Base-by-base conservation (phyloP, 805 yeast species). In the Candida montana region DNA sequence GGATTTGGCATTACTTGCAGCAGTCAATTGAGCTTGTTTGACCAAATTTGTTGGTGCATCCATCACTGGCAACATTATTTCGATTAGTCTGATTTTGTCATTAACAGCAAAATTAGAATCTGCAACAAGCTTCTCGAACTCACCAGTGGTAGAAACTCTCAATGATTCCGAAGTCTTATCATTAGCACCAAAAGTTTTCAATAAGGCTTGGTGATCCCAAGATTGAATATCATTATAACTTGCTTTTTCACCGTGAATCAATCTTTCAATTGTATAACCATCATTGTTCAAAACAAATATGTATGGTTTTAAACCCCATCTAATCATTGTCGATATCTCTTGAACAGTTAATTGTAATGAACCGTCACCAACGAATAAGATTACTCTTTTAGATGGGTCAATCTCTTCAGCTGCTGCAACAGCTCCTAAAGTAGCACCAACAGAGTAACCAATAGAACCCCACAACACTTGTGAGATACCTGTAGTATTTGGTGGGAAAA, bases 381-480 rank as follows among this genome's bases (percentile, higher is more conserved):
- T 69, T 41, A 77, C 83, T 71, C 87, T 75, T 63, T 71, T 77
- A 45, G 59, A 58, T 50, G 78, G 79, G 57, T 77, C 77, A 43
- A 77, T 55, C 62, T 81, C 86, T 56, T 75, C 41, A 29, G 47
- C 44, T 7, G 47, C 47, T 11, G 47, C 47, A 10, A 33, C 47
- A 17, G 47, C 47, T 40, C 47, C 47, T 16, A 44, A 15, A 17
- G 47, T 44, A 5, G 47, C 47, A 44, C 47, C 47, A 20, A 44
- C 47, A 5, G 47, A 44, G 57, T 79, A 80, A 18, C 88, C 88
- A 60, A 81, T 81, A 37, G 86, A 79, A 54, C 87, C 86, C 84
- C 85, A 81, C 55, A 81, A 67, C 41, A 79, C 86, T 68, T 81
- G 88, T 42, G 86, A 79, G 47, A 81, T 80, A 61, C 85, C 86